phyloP scores from a whole-genome alignment of 2,329 filamentous ascomycete genomes.

The Dothideomycetes sp. region DNA sequence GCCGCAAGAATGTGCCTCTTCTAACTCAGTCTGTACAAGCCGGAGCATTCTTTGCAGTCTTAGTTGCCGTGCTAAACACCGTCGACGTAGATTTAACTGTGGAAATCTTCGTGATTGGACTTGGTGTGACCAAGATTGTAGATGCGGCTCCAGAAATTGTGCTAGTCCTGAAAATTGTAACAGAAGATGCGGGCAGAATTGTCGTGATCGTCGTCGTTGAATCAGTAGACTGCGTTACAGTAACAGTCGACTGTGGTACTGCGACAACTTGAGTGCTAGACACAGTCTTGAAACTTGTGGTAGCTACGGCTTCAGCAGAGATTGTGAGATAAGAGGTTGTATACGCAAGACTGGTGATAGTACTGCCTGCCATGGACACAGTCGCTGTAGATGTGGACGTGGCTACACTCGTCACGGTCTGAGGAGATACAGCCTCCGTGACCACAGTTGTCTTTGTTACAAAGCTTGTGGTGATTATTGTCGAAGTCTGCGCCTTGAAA shows the following conservation, averaged over 20 bases:
- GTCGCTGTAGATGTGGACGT: slow-evolving; percentile 6
- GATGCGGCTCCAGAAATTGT: slow-evolving; percentile 8
- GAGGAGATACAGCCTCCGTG: slow-evolving; percentile 14
- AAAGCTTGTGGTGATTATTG: slow-evolving; percentile 11
- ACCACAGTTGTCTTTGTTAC: slow-evolving; percentile 9
- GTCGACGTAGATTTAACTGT: slow-evolving; percentile 12
- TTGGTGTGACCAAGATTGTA: slow-evolving; percentile 7
- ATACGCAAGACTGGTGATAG: slow-evolving; percentile 12
- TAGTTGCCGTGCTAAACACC: slow-evolving; percentile 11
- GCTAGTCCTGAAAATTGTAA: slow-evolving; percentile 10
- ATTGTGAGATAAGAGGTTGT: slow-evolving; percentile 5
- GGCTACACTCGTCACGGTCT: slow-evolving; percentile 8
- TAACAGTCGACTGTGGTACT: slow-evolving; percentile 7
- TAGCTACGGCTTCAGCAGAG: slow-evolving; percentile 3
- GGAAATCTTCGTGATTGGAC: slow-evolving; percentile 12
- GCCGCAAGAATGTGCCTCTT: no score
- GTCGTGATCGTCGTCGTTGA: slow-evolving; percentile 13
- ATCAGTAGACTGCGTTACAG: slow-evolving; percentile 8
- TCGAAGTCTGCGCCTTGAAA: slow-evolving; percentile 16
- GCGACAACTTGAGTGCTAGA: slow-evolving; percentile 10
- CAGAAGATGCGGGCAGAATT: slow-evolving; percentile 14
- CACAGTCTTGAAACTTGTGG: slow-evolving; percentile 11
- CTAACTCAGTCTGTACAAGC: slow-evolving; percentile 10
- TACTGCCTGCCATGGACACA: slow-evolving; percentile 9
- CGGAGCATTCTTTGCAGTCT: slow-evolving; percentile 12